Conservation (phyloP, 345 rosid species). For the Anastatica hierochuntica region DNA sequence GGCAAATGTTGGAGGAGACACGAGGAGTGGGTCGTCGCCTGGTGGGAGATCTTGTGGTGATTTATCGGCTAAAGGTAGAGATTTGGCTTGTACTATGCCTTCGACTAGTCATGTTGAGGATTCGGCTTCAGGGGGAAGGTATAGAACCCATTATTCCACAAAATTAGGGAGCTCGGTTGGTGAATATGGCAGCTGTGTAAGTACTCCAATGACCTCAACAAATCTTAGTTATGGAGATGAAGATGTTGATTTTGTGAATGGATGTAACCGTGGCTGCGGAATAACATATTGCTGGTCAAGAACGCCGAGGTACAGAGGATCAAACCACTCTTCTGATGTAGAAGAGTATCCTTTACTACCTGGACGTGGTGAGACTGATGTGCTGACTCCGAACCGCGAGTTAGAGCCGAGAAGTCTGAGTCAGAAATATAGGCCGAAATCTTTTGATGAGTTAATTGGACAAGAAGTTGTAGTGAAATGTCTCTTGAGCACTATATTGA, state of each 20-base stretch:
- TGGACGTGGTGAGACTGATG: conserved; percentile 24
- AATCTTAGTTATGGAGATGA: conserved; percentile 49
- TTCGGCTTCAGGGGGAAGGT: conserved; percentile 14
- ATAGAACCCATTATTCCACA: conserved; percentile 14
- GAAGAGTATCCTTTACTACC: conserved; percentile 63
- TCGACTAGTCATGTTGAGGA: conserved; percentile 38
- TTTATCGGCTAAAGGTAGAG: conserved; percentile 27
- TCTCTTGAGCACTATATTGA: conserved; percentile 64
- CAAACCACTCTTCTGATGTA: conserved; percentile 49
- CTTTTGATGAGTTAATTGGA: conserved; percentile 76
- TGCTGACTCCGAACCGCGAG: conserved; percentile 18
- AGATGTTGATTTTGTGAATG: conserved; percentile 32
- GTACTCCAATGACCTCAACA: conserved; percentile 44
- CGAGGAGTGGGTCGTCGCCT: conserved; percentile 16
- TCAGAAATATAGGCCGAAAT: conserved; percentile 69
- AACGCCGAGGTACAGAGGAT: conserved; percentile 52
- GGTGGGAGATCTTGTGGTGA: conserved; percentile 24
- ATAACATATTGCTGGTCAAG: conserved; percentile 79
- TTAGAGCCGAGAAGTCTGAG: conserved; percentile 49
- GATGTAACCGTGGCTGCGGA: conserved; percentile 48
- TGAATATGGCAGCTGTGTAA: conserved; percentile 42
- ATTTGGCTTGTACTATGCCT: conserved; percentile 23
- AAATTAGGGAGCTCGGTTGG: too few species aligned
- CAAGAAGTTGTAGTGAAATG: conserved; percentile 70
- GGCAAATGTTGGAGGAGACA: conserved; percentile 13